Evolutionary conservation across 2,329 filamentous ascomycete genomes (phyloP).

Genomic region (Aspergillus vadensis): DNA sequence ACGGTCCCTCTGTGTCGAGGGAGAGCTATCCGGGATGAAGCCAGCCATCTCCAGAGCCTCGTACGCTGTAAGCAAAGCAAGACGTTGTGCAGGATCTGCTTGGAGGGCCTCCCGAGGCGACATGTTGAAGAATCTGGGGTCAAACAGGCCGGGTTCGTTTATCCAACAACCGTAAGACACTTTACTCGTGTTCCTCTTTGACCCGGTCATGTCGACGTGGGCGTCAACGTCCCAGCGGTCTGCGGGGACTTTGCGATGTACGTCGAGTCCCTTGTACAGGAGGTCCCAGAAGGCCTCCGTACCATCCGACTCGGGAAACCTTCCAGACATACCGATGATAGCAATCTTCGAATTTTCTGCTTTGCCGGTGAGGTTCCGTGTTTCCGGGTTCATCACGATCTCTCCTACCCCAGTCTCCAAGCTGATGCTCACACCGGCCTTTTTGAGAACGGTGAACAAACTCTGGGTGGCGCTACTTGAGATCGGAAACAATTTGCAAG

Average conservation of each 20-base stretch:
- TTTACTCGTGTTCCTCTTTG: constrained; percentile 73
- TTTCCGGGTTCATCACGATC: constrained; percentile 23
- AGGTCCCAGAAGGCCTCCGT: constrained; percentile 75
- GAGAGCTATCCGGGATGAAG: constrained; percentile 71
- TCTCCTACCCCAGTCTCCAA: constrained; percentile 32
- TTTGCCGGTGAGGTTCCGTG: constrained; percentile 31
- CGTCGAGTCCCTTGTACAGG: constrained; percentile 72
- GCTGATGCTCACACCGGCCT: constrained; percentile 28
- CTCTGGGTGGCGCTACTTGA: constrained; percentile 37
- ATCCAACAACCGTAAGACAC: constrained; percentile 77
- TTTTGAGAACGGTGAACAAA: constrained; percentile 35
- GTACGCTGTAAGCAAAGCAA: constrained; percentile 75
- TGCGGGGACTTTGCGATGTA: constrained; percentile 61
- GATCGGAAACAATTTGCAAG: constrained; percentile 33
- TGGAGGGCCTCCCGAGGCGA: constrained; percentile 77
- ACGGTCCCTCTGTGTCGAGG: constrained; percentile 64
- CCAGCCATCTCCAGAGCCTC: constrained; percentile 82
- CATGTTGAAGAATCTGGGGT: constrained; percentile 87
- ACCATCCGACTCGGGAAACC: constrained; percentile 72
- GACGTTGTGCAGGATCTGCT: constrained; percentile 78
- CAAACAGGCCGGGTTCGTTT: constrained; percentile 74
- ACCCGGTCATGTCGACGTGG: constrained; percentile 71
- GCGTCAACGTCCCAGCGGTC: constrained; percentile 74
- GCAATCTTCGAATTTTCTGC: constrained; percentile 66
- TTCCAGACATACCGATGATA: constrained; percentile 79